Evolutionary conservation across 805 yeast species (phyloP).

Genomic region (Lipomyces sp.): DNA sequence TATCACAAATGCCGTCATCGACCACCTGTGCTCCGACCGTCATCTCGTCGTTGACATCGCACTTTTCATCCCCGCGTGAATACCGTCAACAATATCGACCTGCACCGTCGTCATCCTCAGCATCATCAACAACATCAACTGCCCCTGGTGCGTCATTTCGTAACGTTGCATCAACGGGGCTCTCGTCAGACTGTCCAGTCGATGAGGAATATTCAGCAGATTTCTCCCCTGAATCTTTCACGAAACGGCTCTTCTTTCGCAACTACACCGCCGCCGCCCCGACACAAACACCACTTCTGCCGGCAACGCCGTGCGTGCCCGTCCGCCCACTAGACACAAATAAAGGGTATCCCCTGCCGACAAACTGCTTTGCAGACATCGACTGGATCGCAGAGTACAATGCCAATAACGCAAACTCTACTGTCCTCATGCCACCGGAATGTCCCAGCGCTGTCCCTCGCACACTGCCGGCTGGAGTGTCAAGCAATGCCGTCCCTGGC

Average conservation of each 20-base stretch:
- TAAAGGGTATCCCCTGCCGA: slow-evolving; percentile 34
- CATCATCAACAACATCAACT: not conserved
- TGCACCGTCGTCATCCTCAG: not conserved
- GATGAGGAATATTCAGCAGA: slow-evolving; percentile 35
- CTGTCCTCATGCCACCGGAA: slow-evolving; percentile 6
- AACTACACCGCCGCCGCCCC: slow-evolving; percentile 1
- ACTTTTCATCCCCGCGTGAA: slow-evolving; percentile 13
- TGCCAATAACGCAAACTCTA: not conserved
- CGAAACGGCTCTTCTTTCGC: slow-evolving; percentile 18
- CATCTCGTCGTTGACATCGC: slow-evolving; percentile 9
- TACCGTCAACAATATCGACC: slow-evolving; percentile 8
- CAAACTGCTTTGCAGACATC: slow-evolving; percentile 26
- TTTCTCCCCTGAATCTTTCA: slow-evolving; percentile 33
- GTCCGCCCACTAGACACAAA: slow-evolving; percentile 30
- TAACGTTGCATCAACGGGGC: not conserved
- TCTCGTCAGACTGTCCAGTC: not conserved
- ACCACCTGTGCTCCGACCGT: slow-evolving; percentile 5
- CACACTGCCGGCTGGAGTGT: not conserved
- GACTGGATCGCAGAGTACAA: slow-evolving; percentile 32
- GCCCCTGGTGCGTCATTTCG: slow-evolving; percentile 10
- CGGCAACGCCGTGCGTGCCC: slow-evolving; percentile 34
- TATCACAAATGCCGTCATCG: not conserved
- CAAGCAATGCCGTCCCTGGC: not conserved
- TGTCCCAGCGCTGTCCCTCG: not conserved
- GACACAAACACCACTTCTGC: slow-evolving; percentile 24